These are phyloP conservation scores for Obba rivulosa DNA, from an alignment of 768 basidiomycete species.

Conservation along the genomic window DNA sequence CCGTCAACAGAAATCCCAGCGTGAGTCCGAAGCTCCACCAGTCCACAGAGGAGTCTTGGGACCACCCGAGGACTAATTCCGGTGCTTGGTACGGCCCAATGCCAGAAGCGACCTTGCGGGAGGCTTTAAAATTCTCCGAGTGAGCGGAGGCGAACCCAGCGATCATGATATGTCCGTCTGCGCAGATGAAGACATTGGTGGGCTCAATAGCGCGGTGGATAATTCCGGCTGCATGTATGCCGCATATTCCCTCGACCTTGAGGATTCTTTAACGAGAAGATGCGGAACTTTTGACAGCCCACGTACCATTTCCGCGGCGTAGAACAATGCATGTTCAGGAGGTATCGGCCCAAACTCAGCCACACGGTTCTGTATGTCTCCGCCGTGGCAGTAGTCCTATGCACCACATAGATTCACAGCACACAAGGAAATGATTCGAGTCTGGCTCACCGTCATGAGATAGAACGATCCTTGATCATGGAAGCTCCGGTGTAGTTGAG, in stretches of 20 bases:
- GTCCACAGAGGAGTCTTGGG: conserved; percentile 46
- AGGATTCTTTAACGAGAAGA: neutral
- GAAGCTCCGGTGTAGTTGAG: conserved; percentile 35
- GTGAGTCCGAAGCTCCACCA: conserved; percentile 53
- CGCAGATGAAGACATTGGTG: conserved; percentile 37
- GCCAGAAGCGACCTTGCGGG: conserved; percentile 1
- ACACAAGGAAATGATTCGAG: neutral
- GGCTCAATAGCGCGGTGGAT: conserved; percentile 43
- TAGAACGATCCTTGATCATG: conserved; percentile 33
- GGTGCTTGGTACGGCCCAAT: conserved; percentile 39
- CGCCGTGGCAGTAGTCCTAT: conserved; percentile 29
- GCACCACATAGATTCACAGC: conserved; percentile 5
- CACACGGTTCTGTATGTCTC: conserved; percentile 1
- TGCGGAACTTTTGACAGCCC: too few species aligned
- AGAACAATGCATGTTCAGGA: conserved; percentile 33
- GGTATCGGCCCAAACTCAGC: conserved; percentile 27
- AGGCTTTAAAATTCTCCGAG: conserved; percentile 1
- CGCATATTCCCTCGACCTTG: conserved; percentile 36
- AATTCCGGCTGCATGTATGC: conserved; percentile 41
- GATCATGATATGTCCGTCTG: conserved; percentile 41
- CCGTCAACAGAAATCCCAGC: conserved; percentile 45
- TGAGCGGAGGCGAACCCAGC: conserved; percentile 31
- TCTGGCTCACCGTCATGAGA: conserved; percentile 33
- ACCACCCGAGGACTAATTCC: conserved; percentile 51
- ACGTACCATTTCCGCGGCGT: conserved; percentile 46